These are phyloP conservation scores for Heteromeles arbutifolia DNA, from an alignment of 306 rosid species.

Conservation along the genomic window DNA sequence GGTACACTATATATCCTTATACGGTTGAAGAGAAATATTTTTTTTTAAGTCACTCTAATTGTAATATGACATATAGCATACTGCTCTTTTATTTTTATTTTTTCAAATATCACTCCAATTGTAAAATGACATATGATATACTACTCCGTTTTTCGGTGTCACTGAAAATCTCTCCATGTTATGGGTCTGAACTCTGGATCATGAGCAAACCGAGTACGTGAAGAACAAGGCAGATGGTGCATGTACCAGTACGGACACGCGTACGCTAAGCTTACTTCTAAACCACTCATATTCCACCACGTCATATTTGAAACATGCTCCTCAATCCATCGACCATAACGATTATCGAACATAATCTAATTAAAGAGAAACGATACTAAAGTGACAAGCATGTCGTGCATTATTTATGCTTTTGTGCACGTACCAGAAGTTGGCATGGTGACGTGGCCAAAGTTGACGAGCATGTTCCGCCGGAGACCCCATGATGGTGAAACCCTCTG, in stretches of 20 bases:
- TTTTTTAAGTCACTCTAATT: no score
- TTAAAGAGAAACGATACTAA: background rate
- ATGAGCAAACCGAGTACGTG: background rate
- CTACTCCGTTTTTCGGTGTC: no score
- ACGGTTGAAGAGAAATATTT: no score
- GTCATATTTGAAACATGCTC: background rate
- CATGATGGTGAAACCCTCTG: constrained; percentile 37
- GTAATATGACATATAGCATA: no score
- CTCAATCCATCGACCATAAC: background rate
- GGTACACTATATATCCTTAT: no score
- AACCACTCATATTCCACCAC: background rate
- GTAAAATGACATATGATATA: no score
- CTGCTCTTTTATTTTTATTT: no score
- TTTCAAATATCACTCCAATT: no score
- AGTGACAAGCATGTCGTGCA: constrained; percentile 2
- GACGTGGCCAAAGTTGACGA: constrained; percentile 44
- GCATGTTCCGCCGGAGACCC: constrained; percentile 37
- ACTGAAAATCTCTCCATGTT: no score
- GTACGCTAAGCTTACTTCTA: background rate
- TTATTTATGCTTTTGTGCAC: background rate
- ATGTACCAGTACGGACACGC: background rate
- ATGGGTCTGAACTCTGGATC: background rate
- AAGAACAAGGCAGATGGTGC: background rate
- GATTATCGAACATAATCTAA: background rate
- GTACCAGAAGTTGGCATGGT: constrained; percentile 40